phyloP scores from a whole-genome alignment of 1,284 basidiomycete species.

The Stygiomarasmius scandens region DNA sequence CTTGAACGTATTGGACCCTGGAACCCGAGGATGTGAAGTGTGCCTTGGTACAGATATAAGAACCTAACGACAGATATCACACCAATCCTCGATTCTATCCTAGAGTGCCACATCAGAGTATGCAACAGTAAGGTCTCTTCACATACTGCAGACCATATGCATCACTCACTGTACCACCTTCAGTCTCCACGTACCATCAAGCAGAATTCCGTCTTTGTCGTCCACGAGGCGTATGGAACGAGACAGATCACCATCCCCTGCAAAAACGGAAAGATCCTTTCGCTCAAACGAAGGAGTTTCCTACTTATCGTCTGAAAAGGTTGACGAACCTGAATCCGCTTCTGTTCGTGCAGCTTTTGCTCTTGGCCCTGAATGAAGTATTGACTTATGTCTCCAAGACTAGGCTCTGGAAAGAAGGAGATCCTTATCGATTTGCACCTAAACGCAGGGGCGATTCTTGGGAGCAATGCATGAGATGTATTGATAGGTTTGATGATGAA shows the following conservation, averaged over 20 bases:
- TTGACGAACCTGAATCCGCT: neutral
- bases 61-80: no score
- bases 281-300: neutral
- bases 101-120: no score
- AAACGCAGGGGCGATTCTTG: constrained; percentile 13
- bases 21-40: no score
- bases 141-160: neutral
- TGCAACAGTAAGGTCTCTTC: neutral
- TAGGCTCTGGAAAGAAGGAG: constrained; percentile 13
- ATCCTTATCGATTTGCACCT: constrained; percentile 9
- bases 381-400: constrained; percentile 1
- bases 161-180: neutral
- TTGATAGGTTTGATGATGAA: constrained; percentile 16
- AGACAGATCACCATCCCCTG: neutral
- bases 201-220: neutral
- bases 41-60: no score
- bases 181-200: neutral
- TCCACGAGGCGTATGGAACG: neutral
- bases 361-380: neutral
- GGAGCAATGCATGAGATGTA: constrained; percentile 17
- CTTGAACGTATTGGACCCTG: no score
- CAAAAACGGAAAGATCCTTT: neutral
- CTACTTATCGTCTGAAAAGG: neutral
- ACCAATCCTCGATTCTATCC: no score
- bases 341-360: neutral